Evolutionary conservation across 495 filamentous ascomycete species (phyloP).

Genomic region (Penicillium riverlandense): DNA sequence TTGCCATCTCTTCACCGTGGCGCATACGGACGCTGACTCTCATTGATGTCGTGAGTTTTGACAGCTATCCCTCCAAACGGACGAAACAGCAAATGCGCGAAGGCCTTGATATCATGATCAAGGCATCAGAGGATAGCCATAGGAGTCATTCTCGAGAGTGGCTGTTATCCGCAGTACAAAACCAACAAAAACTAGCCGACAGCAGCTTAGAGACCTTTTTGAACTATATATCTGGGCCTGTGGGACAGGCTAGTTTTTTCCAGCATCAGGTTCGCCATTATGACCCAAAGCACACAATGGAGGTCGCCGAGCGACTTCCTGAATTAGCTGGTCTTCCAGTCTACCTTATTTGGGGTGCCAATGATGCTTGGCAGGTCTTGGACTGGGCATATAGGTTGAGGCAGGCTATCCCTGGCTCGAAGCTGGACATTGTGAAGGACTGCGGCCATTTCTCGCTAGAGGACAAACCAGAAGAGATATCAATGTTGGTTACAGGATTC

Average conservation of each 20-base stretch:
- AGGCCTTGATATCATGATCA: slow-evolving; percentile 4
- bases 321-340: slow-evolving; percentile 3
- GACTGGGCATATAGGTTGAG: slow-evolving; percentile 7
- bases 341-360: slow-evolving; percentile 6
- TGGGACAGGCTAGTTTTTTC: slow-evolving; percentile 8
- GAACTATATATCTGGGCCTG: slow-evolving; percentile 5
- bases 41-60: slow-evolving; percentile 8
- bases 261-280: slow-evolving; percentile 8
- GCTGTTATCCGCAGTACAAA: slow-evolving; percentile 2
- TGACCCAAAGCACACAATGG: slow-evolving; percentile 9
- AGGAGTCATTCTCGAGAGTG: slow-evolving; percentile 5
- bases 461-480: slow-evolving; percentile 6
- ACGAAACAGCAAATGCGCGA: slow-evolving; percentile 7
- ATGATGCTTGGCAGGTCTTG: slow-evolving; percentile 8
- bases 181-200: slow-evolving; percentile 2
- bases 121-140: background rate
- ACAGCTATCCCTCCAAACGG: slow-evolving; percentile 9
- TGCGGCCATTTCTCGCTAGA: slow-evolving; percentile 8
- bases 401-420: slow-evolving; percentile 4
- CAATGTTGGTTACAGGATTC: background rate
- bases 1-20: slow-evolving; percentile 1
- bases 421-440: slow-evolving; percentile 2
- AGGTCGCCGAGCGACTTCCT: slow-evolving; percentile 1
- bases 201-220: slow-evolving; percentile 2
- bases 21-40: slow-evolving; percentile 3